Conservation (phyloP, 768 basidiomycete genomes). For the Leucocoprinus leucothites region DNA sequence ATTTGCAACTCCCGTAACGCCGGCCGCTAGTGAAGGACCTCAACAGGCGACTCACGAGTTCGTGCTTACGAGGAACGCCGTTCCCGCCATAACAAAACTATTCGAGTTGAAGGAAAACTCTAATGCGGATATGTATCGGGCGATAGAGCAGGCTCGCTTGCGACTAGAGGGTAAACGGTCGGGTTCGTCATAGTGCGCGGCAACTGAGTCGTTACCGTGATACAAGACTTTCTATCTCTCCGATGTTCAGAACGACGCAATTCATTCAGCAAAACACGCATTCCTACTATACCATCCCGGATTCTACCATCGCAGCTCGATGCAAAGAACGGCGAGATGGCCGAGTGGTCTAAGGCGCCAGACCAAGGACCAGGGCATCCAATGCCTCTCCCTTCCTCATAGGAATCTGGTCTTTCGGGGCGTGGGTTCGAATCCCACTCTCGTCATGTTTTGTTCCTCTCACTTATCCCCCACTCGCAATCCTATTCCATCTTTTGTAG, state of each 20-base stretch:
- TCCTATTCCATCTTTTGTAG: no score
- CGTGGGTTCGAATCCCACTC: conserved; percentile 34
- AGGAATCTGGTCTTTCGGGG: conserved; percentile 32
- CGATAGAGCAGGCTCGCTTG: conserved; percentile 54
- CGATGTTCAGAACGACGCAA: no score
- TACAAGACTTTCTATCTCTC: no score
- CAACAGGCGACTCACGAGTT: conserved; percentile 24
- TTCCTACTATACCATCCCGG: no score
- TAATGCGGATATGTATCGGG: conserved; percentile 54
- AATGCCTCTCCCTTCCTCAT: not conserved
- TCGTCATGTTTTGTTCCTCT: conserved; percentile 7
- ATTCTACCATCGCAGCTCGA: no score
- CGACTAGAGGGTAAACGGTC: conserved; percentile 23
- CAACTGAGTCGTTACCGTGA: no score
- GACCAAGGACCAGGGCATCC: conserved; percentile 51
- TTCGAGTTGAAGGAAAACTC: conserved; percentile 45
- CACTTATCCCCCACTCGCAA: no score
- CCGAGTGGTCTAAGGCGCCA: conserved; percentile 91
- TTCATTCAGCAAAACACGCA: no score
- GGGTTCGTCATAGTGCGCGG: not conserved
- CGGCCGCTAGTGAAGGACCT: not conserved
- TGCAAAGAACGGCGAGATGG: conserved; percentile 50
- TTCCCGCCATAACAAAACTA: conserved; percentile 45
- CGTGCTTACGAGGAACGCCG: conserved; percentile 49
- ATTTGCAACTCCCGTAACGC: conserved; percentile 11